These are phyloP conservation scores for Sclerotinia nivalis DNA, from an alignment of 2,329 filamentous ascomycete genomes.

Conservation along the genomic window DNA sequence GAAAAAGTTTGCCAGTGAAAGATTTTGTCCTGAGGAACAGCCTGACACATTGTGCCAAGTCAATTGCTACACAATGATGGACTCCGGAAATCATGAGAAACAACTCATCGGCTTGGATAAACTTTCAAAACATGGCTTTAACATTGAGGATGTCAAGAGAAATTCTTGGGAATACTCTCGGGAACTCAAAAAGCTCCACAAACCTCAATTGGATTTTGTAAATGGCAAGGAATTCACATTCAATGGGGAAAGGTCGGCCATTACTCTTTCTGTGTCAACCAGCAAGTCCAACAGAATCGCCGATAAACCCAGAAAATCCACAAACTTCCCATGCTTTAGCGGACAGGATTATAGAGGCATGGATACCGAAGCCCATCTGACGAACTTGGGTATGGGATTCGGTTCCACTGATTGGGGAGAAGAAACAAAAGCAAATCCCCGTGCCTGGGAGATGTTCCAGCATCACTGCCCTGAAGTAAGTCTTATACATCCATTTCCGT, in stretches of 20 bases:
- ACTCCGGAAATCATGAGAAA: conserved; percentile 10
- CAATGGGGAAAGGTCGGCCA: neutral
- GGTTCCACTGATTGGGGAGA: conserved; percentile 8
- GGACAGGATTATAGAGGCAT: conserved; percentile 9
- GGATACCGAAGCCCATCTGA: neutral
- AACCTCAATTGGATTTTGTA: neutral
- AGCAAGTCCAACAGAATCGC: neutral
- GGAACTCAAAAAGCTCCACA: neutral
- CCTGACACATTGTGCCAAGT: conserved; percentile 18
- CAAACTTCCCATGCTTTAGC: conserved; percentile 11
- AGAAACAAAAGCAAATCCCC: neutral
- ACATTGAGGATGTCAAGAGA: neutral
- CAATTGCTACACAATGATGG: conserved; percentile 20
- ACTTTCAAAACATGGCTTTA: neutral
- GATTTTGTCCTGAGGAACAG: conserved; percentile 4
- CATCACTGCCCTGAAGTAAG: conserved; percentile 14
- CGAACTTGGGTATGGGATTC: conserved; percentile 7
- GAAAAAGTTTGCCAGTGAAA: neutral
- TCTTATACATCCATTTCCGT: neutral
- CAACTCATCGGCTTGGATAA: neutral
- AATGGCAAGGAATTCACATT: neutral
- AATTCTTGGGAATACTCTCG: conserved; percentile 5
- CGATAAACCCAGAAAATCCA: neutral
- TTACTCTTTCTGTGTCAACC: conserved; percentile 3
- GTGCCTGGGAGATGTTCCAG: conserved; percentile 5